phyloP scores from a whole-genome alignment of 176 grass and related monocot species.

The Musa itinerans region DNA sequence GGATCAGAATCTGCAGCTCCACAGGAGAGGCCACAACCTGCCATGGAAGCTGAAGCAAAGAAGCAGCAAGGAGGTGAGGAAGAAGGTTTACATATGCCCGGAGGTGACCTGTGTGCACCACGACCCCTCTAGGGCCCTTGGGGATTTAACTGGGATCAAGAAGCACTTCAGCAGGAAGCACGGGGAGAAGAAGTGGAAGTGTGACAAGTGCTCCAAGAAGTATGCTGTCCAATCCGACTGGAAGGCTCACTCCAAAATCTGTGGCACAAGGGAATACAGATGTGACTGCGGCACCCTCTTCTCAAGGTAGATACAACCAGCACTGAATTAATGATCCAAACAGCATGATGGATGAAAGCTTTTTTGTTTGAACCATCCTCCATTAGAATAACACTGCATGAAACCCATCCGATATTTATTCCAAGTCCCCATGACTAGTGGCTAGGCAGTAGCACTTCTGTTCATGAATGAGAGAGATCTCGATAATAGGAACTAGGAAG shows the following conservation, averaged over 20 bases:
- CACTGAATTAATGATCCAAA: background rate
- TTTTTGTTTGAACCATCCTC: background rate
- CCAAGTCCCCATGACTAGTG: background rate
- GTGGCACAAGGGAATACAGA: conserved; percentile 85
- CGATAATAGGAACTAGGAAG: background rate
- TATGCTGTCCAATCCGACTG: conserved; percentile 97
- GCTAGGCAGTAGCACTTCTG: background rate
- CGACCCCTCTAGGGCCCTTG: conserved; percentile 61
- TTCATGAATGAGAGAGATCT: background rate
- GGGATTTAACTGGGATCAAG: conserved; percentile 97
- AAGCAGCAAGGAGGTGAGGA: conserved; percentile 64
- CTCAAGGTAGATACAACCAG: conserved; percentile 36
- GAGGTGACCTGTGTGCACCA: conserved; percentile 77
- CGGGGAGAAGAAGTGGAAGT: conserved; percentile 99
- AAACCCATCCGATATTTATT: background rate
- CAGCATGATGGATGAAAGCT: background rate
- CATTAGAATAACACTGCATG: background rate
- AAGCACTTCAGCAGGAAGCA: conserved; percentile 99
- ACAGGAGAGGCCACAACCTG: conserved; percentile 90
- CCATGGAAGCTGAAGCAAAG: conserved; percentile 98
- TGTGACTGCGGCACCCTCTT: conserved; percentile 95
- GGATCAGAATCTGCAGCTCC: conserved; percentile 97
- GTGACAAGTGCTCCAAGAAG: conserved; percentile 91
- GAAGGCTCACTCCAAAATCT: conserved; percentile 97
- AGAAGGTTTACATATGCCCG: conserved; percentile 98